These are phyloP conservation scores for Leccinum broughii DNA, from an alignment of 768 basidiomycete genomes.

Conservation along the genomic window DNA sequence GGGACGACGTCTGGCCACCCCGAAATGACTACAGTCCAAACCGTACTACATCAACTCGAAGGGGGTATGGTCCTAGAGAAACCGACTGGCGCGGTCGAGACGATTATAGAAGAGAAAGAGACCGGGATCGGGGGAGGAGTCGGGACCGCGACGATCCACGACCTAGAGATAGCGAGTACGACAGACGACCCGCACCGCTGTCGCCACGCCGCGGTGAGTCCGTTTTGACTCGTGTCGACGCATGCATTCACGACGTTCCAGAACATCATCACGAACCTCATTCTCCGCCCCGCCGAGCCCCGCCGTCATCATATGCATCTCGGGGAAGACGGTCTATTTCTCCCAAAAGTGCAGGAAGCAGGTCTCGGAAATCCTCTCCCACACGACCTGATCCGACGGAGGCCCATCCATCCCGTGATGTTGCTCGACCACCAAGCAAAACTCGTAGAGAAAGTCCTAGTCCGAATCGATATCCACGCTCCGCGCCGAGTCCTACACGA, in stretches of 20 bases:
- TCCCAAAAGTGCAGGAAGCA: conserved; percentile 20
- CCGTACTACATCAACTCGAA: conserved; percentile 12
- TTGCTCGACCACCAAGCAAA: conserved; percentile 14
- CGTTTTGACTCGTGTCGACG: background rate
- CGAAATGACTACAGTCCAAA: conserved; percentile 20
- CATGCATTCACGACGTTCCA: conserved; percentile 3
- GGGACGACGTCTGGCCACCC: conserved; percentile 18
- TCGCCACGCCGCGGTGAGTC: conserved; percentile 31
- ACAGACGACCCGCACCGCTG: conserved; percentile 17
- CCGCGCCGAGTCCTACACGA: conserved; percentile 14
- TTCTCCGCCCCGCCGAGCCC: conserved; percentile 19
- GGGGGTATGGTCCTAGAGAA: conserved; percentile 19
- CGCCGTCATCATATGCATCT: conserved; percentile 8
- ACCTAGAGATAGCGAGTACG: conserved; percentile 22
- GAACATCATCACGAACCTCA: conserved; percentile 16
- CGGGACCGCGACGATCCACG: conserved; percentile 24
- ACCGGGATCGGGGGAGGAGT: conserved; percentile 18
- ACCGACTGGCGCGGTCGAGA: conserved; percentile 23
- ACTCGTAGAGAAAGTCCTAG: conserved; percentile 17
- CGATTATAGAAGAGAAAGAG: conserved; percentile 24
- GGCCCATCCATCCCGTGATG: conserved; percentile 10
- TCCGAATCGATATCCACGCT: conserved; percentile 9
- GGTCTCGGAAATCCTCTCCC: conserved; percentile 26
- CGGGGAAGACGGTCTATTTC: conserved; percentile 27
- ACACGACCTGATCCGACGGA: conserved; percentile 16